Evolutionary conservation across 345 rosid genomes (phyloP).

Genomic region (Xanthoceras sorbifolium): DNA sequence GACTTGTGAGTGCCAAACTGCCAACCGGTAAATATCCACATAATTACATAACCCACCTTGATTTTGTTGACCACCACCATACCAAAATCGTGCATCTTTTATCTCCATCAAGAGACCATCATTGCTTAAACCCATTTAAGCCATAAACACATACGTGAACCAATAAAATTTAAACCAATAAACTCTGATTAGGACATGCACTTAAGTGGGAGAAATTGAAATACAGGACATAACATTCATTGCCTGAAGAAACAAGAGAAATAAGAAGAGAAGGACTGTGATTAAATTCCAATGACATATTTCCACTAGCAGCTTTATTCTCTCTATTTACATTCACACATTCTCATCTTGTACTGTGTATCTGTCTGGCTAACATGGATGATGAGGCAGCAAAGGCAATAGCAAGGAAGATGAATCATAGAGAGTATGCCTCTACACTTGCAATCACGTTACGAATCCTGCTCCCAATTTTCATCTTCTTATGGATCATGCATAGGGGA

Average conservation of each 20-base stretch:
- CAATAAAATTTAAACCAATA: neutral
- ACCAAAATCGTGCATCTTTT: neutral
- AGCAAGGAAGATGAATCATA: slow-evolving; percentile 17
- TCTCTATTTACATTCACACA: neutral
- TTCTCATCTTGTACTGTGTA: neutral
- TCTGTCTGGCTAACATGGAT: slow-evolving; percentile 11
- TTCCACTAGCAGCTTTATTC: neutral
- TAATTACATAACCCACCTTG: neutral
- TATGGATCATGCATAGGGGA: slow-evolving; percentile 33
- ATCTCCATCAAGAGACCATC: neutral
- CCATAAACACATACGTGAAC: slow-evolving; percentile 13
- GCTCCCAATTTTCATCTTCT: slow-evolving; percentile 22
- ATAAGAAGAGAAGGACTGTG: neutral
- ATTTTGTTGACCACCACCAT: neutral
- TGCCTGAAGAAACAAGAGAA: neutral
- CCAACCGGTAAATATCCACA: neutral
- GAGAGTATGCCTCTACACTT: neutral
- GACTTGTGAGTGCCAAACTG: neutral
- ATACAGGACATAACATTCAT: neutral
- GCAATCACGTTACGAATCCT: slow-evolving; percentile 21
- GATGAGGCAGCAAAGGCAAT: slow-evolving; percentile 8
- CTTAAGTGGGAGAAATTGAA: neutral
- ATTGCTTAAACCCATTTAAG: neutral
- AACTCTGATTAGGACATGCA: neutral
- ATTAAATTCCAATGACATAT: neutral